These are phyloP conservation scores for Striga asiatica DNA, from an alignment of 257 asterid genomes.

Conservation along the genomic window DNA sequence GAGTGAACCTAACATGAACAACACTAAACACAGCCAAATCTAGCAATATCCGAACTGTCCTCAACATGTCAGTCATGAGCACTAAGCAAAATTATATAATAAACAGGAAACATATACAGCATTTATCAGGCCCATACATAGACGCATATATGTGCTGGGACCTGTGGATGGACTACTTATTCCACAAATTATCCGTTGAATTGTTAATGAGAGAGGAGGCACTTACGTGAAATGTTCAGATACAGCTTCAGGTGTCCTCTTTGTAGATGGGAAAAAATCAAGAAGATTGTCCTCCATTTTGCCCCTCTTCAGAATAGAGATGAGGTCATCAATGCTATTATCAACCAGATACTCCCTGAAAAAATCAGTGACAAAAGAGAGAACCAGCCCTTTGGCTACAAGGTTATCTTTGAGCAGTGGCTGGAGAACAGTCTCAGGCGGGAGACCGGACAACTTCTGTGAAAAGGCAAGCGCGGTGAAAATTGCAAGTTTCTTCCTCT, in stretches of 20 bases:
- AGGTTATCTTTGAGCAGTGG: conserved; percentile 98
- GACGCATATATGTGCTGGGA: too few species aligned
- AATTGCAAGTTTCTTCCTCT: conserved; percentile 93
- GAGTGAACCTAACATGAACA: background rate
- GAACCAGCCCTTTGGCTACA: conserved; percentile 93
- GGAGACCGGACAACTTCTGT: conserved; percentile 95
- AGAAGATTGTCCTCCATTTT: conserved; percentile 90
- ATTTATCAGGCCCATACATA: too few species aligned
- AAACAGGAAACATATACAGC: too few species aligned
- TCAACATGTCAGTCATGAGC: background rate
- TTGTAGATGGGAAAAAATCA: conserved; percentile 78
- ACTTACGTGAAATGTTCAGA: conserved; percentile 95
- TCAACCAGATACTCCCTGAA: conserved; percentile 95
- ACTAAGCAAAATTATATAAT: background rate
- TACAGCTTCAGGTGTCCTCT: conserved; percentile 80
- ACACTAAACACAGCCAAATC: background rate
- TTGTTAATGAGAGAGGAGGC: background rate
- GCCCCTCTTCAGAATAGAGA: conserved; percentile 79
- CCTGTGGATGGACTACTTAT: too few species aligned
- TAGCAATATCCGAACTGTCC: background rate
- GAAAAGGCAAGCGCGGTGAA: conserved; percentile 99
- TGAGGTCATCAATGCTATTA: conserved; percentile 93
- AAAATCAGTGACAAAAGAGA: conserved; percentile 82
- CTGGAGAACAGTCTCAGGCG: conserved; percentile 94
- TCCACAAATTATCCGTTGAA: background rate